These are phyloP conservation scores for Arxiozyma slooffiae DNA, from an alignment of 1,139 yeast species.

Conservation along the genomic window DNA sequence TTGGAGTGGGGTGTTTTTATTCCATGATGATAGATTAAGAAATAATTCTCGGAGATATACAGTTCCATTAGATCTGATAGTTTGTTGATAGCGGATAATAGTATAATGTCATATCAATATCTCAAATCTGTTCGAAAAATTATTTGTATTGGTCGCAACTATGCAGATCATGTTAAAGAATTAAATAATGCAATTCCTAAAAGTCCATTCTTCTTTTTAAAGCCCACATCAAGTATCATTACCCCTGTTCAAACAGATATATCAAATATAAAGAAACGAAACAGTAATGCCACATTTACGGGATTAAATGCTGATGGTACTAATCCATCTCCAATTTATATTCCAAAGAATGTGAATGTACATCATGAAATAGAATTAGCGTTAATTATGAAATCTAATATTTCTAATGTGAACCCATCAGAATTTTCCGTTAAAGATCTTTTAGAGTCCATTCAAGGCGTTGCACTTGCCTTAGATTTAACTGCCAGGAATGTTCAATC, in stretches of 20 bases:
- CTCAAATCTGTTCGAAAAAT: constrained; percentile 65
- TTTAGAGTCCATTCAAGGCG: constrained; percentile 68
- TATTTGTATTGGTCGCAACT: constrained; percentile 91
- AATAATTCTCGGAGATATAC: neutral
- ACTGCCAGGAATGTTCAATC: constrained; percentile 95
- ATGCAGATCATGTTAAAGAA: constrained; percentile 89
- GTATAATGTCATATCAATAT: constrained; percentile 39
- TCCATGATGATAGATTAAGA: too few species aligned
- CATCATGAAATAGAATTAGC: constrained; percentile 95
- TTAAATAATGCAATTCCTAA: constrained; percentile 70
- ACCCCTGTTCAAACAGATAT: constrained; percentile 22
- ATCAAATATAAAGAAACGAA: neutral
- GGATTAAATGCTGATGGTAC: constrained; percentile 25
- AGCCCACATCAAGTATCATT: constrained; percentile 65
- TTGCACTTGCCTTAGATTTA: constrained; percentile 81
- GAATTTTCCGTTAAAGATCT: constrained; percentile 59
- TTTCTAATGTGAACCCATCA: constrained; percentile 51
- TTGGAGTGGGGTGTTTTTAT: too few species aligned
- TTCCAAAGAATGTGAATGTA: constrained; percentile 71
- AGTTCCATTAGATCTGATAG: too few species aligned
- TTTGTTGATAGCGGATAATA: neutral
- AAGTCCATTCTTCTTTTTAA: constrained; percentile 83
- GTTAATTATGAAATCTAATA: constrained; percentile 52
- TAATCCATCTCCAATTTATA: constrained; percentile 58
- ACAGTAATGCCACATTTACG: constrained; percentile 1